phyloP scores from a whole-genome alignment of 2,329 filamentous ascomycete species.

The Aphanocladium album region DNA sequence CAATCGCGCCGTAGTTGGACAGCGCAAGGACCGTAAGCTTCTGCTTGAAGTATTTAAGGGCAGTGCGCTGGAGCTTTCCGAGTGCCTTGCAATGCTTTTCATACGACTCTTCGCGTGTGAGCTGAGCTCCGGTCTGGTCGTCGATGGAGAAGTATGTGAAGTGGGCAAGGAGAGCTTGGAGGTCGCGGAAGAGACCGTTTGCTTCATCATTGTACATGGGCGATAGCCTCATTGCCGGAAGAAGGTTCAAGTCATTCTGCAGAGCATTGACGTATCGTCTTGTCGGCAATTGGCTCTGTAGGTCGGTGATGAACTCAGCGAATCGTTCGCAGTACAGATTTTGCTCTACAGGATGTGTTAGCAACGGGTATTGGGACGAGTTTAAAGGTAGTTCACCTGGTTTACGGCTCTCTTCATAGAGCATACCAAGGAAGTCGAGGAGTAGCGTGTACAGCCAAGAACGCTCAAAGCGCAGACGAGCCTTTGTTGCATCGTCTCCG shows the following conservation, averaged over 20 bases:
- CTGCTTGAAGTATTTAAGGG: conserved; percentile 77
- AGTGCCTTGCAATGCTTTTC: conserved; percentile 73
- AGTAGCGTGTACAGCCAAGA: conserved; percentile 88
- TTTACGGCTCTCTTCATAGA: conserved; percentile 52
- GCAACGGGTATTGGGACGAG: not conserved
- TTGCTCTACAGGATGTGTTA: conserved; percentile 49
- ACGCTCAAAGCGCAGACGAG: conserved; percentile 80
- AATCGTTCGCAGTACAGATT: conserved; percentile 88
- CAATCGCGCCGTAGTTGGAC: conserved; percentile 86
- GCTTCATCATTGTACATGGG: conserved; percentile 70
- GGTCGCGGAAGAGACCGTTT: conserved; percentile 73
- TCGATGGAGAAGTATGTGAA: conserved; percentile 87
- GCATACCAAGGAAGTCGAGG: conserved; percentile 70
- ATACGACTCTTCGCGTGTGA: conserved; percentile 67
- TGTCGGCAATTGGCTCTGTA: conserved; percentile 91
- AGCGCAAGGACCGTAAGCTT: conserved; percentile 88
- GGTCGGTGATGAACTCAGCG: conserved; percentile 80
- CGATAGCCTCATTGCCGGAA: conserved; percentile 73
- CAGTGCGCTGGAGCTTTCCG: conserved; percentile 71
- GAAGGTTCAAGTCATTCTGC: conserved; percentile 76
- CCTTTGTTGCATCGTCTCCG: conserved; percentile 73
- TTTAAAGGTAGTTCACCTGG: not conserved
- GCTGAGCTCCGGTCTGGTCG: conserved; percentile 78
- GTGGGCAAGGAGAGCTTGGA: conserved; percentile 74
- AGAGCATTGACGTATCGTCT: conserved; percentile 88